phyloP scores from a whole-genome alignment of 2,329 filamentous ascomycete genomes.

The Fusarium annulatum region DNA sequence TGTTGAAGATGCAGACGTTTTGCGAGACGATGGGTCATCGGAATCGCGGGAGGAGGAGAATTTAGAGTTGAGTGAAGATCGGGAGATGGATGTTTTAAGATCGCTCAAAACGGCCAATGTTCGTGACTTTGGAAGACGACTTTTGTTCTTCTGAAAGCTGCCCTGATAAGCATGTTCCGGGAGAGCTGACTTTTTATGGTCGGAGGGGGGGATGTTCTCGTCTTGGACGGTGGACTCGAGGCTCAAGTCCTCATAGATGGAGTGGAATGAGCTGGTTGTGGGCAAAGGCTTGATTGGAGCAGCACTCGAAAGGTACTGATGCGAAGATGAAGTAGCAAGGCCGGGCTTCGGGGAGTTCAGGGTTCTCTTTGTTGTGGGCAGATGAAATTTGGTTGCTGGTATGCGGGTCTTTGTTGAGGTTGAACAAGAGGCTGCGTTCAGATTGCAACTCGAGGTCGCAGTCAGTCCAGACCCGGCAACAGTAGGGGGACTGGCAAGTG shows the following conservation, averaged over 20 bases:
- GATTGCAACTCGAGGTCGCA: conserved; percentile 14
- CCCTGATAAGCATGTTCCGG: neutral
- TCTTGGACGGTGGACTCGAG: conserved; percentile 31
- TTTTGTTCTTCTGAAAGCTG: conserved; percentile 16
- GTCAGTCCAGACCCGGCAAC: conserved; percentile 46
- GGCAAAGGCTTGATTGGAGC: conserved; percentile 24
- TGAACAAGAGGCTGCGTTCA: neutral
- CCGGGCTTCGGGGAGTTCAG: conserved; percentile 38
- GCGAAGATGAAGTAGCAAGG: conserved; percentile 39
- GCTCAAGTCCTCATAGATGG: neutral
- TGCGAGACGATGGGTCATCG: conserved; percentile 30
- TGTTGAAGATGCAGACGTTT: conserved; percentile 35
- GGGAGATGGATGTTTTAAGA: conserved; percentile 58
- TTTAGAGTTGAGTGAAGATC: conserved; percentile 42
- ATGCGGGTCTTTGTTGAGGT: neutral
- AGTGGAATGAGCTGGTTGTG: conserved; percentile 25
- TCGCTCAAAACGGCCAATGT: conserved; percentile 59
- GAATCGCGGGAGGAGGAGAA: conserved; percentile 22
- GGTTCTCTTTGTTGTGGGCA: neutral
- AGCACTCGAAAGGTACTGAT: conserved; percentile 12
- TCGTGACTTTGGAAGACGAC: conserved; percentile 56
- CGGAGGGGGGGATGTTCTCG: conserved; percentile 44
- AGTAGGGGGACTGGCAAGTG: conserved; percentile 46
- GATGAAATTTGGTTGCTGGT: neutral
- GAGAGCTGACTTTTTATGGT: neutral